Base-by-base conservation (phyloP, 2,329 filamentous ascomycete genomes). In the Colletotrichum noveboracense region DNA sequence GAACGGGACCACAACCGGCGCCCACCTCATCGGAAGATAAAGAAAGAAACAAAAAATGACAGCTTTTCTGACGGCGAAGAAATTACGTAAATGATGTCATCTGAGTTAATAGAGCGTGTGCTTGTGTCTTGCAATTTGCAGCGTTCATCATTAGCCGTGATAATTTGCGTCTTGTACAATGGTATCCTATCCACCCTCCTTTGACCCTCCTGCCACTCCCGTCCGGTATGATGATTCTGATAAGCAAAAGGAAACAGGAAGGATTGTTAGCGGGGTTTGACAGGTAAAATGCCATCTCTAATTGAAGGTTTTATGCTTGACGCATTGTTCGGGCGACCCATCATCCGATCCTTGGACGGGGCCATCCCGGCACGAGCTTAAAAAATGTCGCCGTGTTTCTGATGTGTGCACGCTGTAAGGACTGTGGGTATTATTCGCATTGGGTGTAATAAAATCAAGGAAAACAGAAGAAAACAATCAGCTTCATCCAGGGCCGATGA, bases 71-170 rank as follows among this genome's bases (percentile, higher is more conserved):
- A 7, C n/a, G 0, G 43, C 6, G 6, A 21, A 0, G n/a, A 2
- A 21, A 52, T 52, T 52, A 24, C 43, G 43, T 52, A 52, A 13
- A 52, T 52, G 43, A 52, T 52, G 6, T 52, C 43, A n/a, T n/a
- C n/a, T n/a, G n/a, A n/a, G n/a, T n/a, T n/a, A n/a, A n/a, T n/a
- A n/a, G n/a, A n/a, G n/a, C n/a, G n/a, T n/a, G 16, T 60, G 34
- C 4, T n/a, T 34, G 5, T 55, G 48, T n/a, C 34, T 28, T 67
- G 65, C 30, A 55, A 58, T 32, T 56, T 67, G 12, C 14, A 26
- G 38, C 38, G 65, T 56, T 56, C 65, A 26, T 58, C 65, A 28
- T 58, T 67, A 58, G 65, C 30, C 65, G 65, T 67, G 30, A 26
- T 36, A 28, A 32, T 38, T 64, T 43, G 28, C 58, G n/a, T 58